phyloP scores from a whole-genome alignment of 495 filamentous ascomycete species.

The Astrothelium macrocarpum region DNA sequence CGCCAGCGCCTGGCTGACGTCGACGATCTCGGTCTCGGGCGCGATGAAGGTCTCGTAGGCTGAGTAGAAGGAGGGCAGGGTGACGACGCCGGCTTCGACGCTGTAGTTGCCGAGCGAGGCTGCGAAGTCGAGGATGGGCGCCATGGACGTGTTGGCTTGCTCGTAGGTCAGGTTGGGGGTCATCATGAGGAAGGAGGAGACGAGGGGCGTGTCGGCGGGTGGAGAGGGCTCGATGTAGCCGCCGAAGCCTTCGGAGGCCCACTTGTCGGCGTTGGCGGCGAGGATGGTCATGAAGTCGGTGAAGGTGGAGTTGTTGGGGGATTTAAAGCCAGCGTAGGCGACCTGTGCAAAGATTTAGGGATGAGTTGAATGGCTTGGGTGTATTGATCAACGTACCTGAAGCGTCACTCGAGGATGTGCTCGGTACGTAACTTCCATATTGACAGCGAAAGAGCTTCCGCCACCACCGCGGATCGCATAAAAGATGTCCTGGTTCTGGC shows the following conservation, averaged over 20 bases:
- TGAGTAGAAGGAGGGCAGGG: constrained; percentile 10
- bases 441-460: constrained; percentile 12
- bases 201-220: background rate
- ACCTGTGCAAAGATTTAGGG: background rate
- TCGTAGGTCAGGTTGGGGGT: constrained; percentile 9
- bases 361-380: background rate
- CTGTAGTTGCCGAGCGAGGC: constrained; percentile 6
- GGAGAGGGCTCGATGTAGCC: constrained; percentile 10
- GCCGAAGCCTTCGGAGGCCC: constrained; percentile 14
- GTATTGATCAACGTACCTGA: background rate
- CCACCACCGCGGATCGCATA: constrained; percentile 20
- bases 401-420: background rate
- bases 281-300: constrained; percentile 5
- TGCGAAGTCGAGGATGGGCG: constrained; percentile 9
- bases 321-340: background rate
- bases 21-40: constrained; percentile 12
- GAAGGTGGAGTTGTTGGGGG: background rate
- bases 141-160: constrained; percentile 10
- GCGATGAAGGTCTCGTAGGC: constrained; percentile 11
- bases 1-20: constrained; percentile 9
- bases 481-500: constrained; percentile 18
- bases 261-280: constrained; percentile 10
- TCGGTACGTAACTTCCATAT: background rate
- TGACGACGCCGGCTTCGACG: constrained; percentile 9
- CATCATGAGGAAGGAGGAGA: constrained; percentile 6